Percentiles rank a stretch among this genome's conserved stretches.
These are phyloP conservation scores for Penicillium sclerotiorum DNA, from an alignment of 2,329 filamentous ascomycete genomes.

Conservation along the genomic window DNA sequence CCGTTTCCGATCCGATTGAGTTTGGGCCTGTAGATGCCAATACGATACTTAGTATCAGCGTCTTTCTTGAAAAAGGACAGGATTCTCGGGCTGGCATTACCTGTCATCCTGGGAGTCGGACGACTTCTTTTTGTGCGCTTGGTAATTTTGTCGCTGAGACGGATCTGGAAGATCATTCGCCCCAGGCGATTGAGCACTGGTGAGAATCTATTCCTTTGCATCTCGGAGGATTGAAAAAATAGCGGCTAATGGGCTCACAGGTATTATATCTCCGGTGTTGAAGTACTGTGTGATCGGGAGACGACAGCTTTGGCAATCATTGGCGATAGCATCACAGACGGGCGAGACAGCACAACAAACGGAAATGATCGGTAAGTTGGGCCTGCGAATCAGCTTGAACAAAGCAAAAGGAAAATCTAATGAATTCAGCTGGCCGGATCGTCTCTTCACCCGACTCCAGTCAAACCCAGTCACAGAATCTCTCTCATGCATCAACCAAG, in stretches of 20 bases:
- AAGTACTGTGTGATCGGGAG: constrained; percentile 54
- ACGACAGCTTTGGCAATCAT: constrained; percentile 57
- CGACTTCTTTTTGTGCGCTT: constrained; percentile 61
- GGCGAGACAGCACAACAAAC: constrained; percentile 62
- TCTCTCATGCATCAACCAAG: constrained; percentile 65
- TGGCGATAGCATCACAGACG: constrained; percentile 68
- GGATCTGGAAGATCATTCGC: constrained; percentile 46
- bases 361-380: constrained; percentile 54
- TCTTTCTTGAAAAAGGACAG: constrained; percentile 63
- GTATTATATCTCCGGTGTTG: constrained; percentile 63
- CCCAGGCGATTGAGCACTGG: constrained; percentile 48
- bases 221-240: constrained; percentile 17
- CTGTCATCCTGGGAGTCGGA: constrained; percentile 66
- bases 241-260: constrained; percentile 37
- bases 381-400: too few relatives aligned
- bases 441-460: constrained; percentile 57
- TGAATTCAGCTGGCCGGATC: constrained; percentile 57
- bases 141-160: constrained; percentile 59
- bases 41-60: constrained; percentile 58
- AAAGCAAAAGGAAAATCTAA: neutral
- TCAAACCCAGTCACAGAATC: constrained; percentile 47
- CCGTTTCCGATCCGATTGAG: constrained; percentile 64
- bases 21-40: constrained; percentile 53
- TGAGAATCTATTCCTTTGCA: constrained; percentile 18
- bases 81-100: constrained; percentile 58